Percentiles rank a stretch among this genome's conserved stretches.
These are phyloP conservation scores for Pycnococcus provasolii DNA, from an alignment of 139 green algal species.

Conservation along the genomic window DNA sequence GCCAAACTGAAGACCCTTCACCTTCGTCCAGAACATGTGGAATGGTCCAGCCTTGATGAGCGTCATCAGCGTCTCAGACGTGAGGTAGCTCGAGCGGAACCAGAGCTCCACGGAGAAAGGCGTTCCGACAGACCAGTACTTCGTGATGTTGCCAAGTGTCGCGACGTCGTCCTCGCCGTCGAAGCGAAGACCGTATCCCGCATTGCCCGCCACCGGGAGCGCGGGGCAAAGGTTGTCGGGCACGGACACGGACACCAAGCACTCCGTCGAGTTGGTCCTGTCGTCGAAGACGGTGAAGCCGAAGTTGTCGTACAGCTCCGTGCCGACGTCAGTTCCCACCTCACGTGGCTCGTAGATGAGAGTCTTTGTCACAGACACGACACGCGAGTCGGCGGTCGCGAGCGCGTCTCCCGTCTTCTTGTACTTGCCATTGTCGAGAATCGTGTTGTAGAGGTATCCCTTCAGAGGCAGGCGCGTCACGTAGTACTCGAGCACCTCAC, in stretches of 20 bases:
- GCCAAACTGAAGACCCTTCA: conserved; percentile 5
- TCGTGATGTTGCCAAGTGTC: neutral
- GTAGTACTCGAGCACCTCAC: conserved; percentile 1
- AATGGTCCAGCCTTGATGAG: neutral
- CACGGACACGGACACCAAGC: neutral
- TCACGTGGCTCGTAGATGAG: conserved; percentile 2
- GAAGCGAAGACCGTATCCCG: conserved; percentile 17
- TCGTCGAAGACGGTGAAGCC: conserved; percentile 7
- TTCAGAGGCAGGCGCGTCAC: conserved; percentile 12
- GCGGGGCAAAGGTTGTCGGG: neutral
- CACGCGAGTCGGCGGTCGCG: neutral
- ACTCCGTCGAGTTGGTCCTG: neutral
- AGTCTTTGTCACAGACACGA: neutral
- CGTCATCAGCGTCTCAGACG: conserved; percentile 2
- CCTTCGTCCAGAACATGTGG: neutral
- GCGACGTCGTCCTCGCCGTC: conserved; percentile 1
- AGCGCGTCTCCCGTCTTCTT: neutral
- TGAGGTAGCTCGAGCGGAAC: neutral
- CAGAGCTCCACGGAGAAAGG: conserved; percentile 13
- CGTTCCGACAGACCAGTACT: neutral
- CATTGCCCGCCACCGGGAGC: conserved; percentile 4
- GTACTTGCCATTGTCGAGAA: neutral
- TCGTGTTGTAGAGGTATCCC: conserved; percentile 7
- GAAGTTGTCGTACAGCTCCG: conserved; percentile 9
- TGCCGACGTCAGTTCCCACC: neutral